Conservation (phyloP, 139 green algal genomes). For the Picochlorum costavermella region DNA sequence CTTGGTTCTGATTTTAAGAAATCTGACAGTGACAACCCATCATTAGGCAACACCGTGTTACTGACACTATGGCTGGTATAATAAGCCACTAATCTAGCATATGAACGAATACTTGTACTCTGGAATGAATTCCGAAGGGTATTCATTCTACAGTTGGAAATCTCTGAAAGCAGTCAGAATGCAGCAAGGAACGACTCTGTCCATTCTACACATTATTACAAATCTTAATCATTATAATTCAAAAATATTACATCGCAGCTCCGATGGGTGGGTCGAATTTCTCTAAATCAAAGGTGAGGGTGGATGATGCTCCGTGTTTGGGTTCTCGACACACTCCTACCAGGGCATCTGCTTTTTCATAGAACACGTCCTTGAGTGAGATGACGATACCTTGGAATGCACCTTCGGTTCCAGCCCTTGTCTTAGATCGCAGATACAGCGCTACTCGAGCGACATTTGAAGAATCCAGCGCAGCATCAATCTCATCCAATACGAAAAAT, state of each 20-base stretch:
- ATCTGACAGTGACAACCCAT: constrained; percentile 5
- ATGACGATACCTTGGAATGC: constrained; percentile 77
- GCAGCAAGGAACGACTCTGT: too few species aligned
- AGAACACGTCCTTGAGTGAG: constrained; percentile 96
- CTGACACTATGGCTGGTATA: background rate
- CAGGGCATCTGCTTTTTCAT: constrained; percentile 88
- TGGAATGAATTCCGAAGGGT: too few species aligned
- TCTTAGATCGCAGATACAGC: constrained; percentile 77
- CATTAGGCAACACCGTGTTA: background rate
- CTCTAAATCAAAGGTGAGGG: constrained; percentile 75
- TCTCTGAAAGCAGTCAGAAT: too few species aligned
- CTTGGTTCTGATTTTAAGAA: background rate
- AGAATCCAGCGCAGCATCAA: constrained; percentile 88
- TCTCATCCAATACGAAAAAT: constrained; percentile 98
- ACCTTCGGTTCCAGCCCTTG: constrained; percentile 19
- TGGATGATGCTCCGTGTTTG: constrained; percentile 40
- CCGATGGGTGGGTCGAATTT: constrained; percentile 23
- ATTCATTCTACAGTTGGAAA: too few species aligned
- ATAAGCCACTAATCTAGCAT: too few species aligned
- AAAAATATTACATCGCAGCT: background rate
- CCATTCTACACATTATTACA: too few species aligned
- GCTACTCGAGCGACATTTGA: constrained; percentile 89
- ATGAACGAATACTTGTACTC: too few species aligned
- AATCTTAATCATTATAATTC: background rate
- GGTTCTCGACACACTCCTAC: constrained; percentile 75